These are phyloP conservation scores for Saccharomyces hybrid DNA, from an alignment of 1,139 yeast species.

Conservation along the genomic window DNA sequence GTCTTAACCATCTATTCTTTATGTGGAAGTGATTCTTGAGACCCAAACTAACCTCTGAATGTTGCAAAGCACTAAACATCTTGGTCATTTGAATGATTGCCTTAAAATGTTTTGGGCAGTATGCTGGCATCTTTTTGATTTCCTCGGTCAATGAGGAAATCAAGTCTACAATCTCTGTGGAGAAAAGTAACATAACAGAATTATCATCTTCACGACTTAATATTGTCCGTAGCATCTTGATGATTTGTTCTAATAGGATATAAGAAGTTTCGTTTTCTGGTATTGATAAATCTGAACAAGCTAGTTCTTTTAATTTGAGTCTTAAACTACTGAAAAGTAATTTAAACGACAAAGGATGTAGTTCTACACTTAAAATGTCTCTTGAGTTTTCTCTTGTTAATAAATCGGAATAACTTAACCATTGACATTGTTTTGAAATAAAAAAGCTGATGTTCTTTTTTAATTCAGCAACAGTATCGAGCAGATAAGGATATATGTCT, in stretches of 20 bases:
- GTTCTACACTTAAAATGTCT: conserved; percentile 40
- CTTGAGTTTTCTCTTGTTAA: conserved; percentile 44
- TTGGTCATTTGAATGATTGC: conserved; percentile 55
- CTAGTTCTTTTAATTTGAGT: conserved; percentile 18
- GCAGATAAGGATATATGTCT: conserved; percentile 23
- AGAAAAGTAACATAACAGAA: conserved; percentile 32
- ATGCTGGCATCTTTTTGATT: conserved; percentile 32
- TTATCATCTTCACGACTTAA: conserved; percentile 34
- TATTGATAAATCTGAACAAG: conserved; percentile 23
- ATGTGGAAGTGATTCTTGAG: conserved; percentile 48
- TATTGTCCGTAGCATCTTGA: conserved; percentile 36
- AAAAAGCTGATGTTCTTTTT: conserved; percentile 45
- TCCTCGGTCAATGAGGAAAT: conserved; percentile 34
- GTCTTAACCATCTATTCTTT: conserved; percentile 54
- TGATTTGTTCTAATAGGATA: conserved; percentile 36
- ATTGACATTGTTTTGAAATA: conserved; percentile 35
- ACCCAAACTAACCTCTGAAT: conserved; percentile 37
- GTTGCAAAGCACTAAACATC: conserved; percentile 44
- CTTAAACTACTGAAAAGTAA: conserved; percentile 31
- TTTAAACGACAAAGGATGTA: conserved; percentile 38
- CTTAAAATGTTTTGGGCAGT: conserved; percentile 38
- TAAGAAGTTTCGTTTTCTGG: conserved; percentile 22
- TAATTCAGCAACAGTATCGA: conserved; percentile 32
- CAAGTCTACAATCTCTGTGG: conserved; percentile 35
- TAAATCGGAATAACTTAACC: conserved; percentile 44